Base-by-base conservation (phyloP, 2,329 filamentous ascomycete species). In the Botryotinia narcissicola region DNA sequence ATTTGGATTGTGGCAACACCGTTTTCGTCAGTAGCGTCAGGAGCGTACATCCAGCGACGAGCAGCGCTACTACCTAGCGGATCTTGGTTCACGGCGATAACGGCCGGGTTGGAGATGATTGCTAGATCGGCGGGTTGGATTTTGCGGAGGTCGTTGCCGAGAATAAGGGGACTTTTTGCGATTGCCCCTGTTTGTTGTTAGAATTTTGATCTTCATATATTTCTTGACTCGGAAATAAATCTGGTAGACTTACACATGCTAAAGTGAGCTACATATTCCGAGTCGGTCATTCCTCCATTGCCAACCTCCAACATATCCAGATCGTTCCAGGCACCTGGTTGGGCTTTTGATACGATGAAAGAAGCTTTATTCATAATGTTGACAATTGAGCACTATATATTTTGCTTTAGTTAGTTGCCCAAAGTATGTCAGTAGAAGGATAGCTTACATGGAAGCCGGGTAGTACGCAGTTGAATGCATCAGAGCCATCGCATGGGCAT, bases 1-100 rank as follows among this genome's bases (percentile, higher is more conserved):
- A 88, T 80, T 68, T 85, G 84, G 60, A 86, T 84, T 67, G 86
- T 84, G 54, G 84, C 84, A 35, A 83, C 76, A 63, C 84, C 84
- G 75, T 82, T 83, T 48, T 82, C 79, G 73, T 85, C 83, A 7
- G 79, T 79, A 67, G 84, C 82, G 32, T 82, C 76, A 18, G 84
- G 82, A 57, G 81, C 79, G 76, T 84, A 83, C 70, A 84, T 82
- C 83, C 85, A 87, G 51, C 82, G 81, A 16, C 86, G 82, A 32
- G 82, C 78, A 5, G 83, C 85, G 12, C 82, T 81, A 42, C 77
- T 81, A 7, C 84, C 81, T 12, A 78, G 75, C 0, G 81, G 79
- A 73, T 84, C 84, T 77, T 84, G 83, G 71, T 81, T 84, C 5
- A 84, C 77, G n/a, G 82, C 83, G 44, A 85, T 83, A 60, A 85